Conservation (phyloP, 257 asterid genomes). For the Solanum bulbocastanum region DNA sequence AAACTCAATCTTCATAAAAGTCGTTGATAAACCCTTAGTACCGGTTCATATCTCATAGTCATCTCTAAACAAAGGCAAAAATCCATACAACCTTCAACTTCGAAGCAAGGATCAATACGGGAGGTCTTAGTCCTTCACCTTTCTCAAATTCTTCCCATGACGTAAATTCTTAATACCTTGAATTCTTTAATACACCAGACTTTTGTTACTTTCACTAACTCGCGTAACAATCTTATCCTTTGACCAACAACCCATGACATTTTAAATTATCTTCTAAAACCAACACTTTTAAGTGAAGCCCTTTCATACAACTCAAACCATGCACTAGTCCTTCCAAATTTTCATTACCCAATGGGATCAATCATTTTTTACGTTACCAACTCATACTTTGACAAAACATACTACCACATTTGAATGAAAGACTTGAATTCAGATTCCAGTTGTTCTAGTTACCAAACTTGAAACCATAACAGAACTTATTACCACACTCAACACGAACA, state of each 20-base stretch:
- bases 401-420: neutral
- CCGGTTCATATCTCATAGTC: neutral
- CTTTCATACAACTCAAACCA: neutral
- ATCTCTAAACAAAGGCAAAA: neutral
- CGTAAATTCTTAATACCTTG: neutral
- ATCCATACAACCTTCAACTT: neutral
- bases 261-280: neutral
- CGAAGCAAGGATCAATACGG: neutral
- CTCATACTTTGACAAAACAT: neutral
- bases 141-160: neutral
- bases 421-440: neutral
- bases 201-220: neutral
- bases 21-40: neutral
- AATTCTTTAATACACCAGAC: neutral
- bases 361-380: neutral
- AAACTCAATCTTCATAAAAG: neutral
- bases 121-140: neutral
- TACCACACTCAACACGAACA: neutral
- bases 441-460: neutral
- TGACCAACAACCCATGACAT: neutral
- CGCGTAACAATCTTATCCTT: neutral
- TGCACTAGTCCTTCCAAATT: neutral
- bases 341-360: neutral
- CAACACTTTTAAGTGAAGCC: neutral
- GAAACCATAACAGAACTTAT: neutral